Percentiles rank a stretch among this genome's conserved stretches.
Conservation (phyloP, 169 alveolate genomes). For the Eimeria praecox region DNA sequence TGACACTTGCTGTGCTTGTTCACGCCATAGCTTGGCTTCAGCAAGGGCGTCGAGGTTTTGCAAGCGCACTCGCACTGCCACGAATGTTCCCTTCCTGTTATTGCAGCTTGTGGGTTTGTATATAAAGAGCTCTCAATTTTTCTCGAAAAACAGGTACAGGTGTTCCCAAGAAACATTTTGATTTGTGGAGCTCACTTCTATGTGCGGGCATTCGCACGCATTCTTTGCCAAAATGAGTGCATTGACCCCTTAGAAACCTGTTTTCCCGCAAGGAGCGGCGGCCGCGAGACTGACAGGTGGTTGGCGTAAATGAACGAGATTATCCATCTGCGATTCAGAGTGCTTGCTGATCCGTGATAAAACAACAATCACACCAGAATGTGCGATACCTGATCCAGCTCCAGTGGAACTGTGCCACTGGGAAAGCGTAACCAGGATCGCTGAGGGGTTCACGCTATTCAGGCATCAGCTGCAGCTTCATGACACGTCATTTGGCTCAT, state of each 20-base stretch:
- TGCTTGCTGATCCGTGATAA: neutral
- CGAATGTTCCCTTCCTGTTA: neutral
- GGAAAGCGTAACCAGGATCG: neutral
- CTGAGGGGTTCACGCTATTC: too few species aligned
- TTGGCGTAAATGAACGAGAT: neutral
- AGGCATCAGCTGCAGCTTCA: too few species aligned
- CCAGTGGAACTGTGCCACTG: too few species aligned
- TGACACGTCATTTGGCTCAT: too few species aligned
- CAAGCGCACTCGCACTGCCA: neutral
- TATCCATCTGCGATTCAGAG: neutral
- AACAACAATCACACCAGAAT: neutral
- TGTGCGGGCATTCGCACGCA: neutral
- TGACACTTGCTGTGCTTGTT: too few species aligned
- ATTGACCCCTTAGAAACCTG: neutral
- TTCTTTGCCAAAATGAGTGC: neutral
- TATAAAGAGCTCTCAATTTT: neutral
- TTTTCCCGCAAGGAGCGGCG: neutral
- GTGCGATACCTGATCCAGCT: neutral
- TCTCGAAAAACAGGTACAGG: neutral
- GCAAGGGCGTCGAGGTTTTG: neutral
- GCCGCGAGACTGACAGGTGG: neutral
- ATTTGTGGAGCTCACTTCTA: neutral
- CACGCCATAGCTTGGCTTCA: neutral
- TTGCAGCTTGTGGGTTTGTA: neutral
- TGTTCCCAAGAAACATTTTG: neutral